Base-by-base conservation (phyloP, 345 rosid species). In the Excoecaria agallocha region DNA sequence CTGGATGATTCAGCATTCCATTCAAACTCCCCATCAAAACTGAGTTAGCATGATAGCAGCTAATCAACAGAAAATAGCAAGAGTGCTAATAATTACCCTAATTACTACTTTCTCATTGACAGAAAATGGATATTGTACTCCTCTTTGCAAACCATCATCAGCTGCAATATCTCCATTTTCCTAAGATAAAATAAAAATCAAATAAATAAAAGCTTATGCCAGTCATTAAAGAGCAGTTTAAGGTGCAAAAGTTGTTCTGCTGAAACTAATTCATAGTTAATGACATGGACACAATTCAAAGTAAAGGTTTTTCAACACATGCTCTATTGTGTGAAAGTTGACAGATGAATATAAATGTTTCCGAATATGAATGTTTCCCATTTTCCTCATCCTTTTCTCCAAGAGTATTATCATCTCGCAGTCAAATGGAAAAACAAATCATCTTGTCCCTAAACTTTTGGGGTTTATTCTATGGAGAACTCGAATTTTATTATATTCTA, bases 51-150 rank as follows among this genome's bases (percentile, higher is more conserved):
- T 56, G 39, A 49, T 60, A n/a, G 59, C 20, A 37, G 24, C 12
- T 12, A 30, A 41, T 49, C 35, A 71, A 67, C 35, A 72, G 16
- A 57, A 59, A 60, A 41, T 16, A 38, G 49, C 13, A 12, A 62
- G 20, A 43, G 17, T 3, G 20, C 57, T 55, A 50, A 81, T 39
- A 56, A 62, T 46, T 61, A 95, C 99, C 98, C 87, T 90, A 73
- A 95, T 95, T 39, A 95, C 75, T 71, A 95, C 99, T 86, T 89
- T 95, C 93, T 95, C 99, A 25, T 89, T 90, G 71, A 92, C 96
- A 16, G 93, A 80, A 83, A 92, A 95, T 43, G 99, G 99, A 85
- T 90, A 95, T 38, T 92, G 97, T 70, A 90, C 93, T 61, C 89
- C 96, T 81, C 86, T 86, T 72, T 81, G 87, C 76, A 91, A 68